phyloP scores from a whole-genome alignment of 257 asterid genomes.

The Agastache rugosa region DNA sequence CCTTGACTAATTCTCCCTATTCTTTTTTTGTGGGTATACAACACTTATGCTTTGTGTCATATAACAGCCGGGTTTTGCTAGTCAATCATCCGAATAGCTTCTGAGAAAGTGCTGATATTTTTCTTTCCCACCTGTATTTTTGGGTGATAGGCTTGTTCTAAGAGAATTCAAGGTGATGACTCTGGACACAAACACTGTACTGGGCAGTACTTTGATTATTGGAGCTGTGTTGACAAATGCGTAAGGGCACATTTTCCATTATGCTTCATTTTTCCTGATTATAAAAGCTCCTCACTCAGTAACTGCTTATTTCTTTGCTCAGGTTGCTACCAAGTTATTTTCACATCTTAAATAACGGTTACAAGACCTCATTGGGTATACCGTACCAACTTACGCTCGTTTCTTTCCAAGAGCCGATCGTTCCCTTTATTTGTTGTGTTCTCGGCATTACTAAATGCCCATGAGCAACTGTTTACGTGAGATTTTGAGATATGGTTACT shows the following conservation, averaged over 20 bases:
- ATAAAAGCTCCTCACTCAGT: not conserved
- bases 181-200: conserved; percentile 84
- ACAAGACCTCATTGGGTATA: conserved; percentile 29
- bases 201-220: conserved; percentile 86
- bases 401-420: conserved; percentile 27
- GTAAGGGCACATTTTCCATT: conserved; percentile 36
- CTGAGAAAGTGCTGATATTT: conserved; percentile 15
- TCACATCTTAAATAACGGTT: conserved; percentile 46
- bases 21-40: conserved; percentile 3
- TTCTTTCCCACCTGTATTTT: not conserved
- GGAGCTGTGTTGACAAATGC: conserved; percentile 77
- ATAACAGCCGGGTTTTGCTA: not conserved
- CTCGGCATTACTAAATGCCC: conserved; percentile 29
- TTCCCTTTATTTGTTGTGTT: conserved; percentile 25
- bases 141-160: conserved; percentile 60
- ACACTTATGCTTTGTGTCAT: not conserved
- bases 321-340: conserved; percentile 60
- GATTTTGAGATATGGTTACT: conserved; percentile 35
- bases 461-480: conserved; percentile 20
- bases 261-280: no score
- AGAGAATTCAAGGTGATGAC: conserved; percentile 75
- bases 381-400: conserved; percentile 24
- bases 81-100: conserved; percentile 1
- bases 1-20: not conserved
- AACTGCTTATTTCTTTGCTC: conserved; percentile 24